Base-by-base conservation (phyloP, 805 yeast genomes). In the Nakazawaea laoshanensis region DNA sequence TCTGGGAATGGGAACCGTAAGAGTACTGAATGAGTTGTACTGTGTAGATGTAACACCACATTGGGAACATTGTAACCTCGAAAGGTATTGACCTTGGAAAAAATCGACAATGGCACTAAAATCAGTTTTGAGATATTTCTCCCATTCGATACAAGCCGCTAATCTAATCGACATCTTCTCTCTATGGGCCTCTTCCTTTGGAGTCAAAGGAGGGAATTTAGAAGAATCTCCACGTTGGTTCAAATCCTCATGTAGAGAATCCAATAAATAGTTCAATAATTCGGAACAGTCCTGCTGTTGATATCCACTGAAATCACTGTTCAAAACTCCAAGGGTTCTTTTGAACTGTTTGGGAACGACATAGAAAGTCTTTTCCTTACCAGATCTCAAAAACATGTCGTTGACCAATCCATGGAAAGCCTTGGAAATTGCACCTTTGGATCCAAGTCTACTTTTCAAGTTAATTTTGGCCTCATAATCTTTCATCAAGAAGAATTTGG, bases 141-240 rank as follows among this genome's bases (percentile, higher is more conserved):
- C 95, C 97, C 97, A 88, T 50, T 88, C 96, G 31, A 86, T 73
- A 0, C 92, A 72, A 1, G 95, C 77, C 0, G 95, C 96, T 17
- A 82, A 62, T 37, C 95, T 65, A 2, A 86, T 65, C 0, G 94
- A 81, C 47, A 85, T 55, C 18, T 56, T 55, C 49, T 88, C 97
- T 27, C 96, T 63, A 11, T 67, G 58, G 23, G 62, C 61, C 49
- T 87, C 96, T 41, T 87, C 92, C 33, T 70, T 77, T 32, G 72
- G 76, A 10, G 77, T 71, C 39, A 82, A 66, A 42, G 77, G 86
- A 11, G 70, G 65, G 23, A 63, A 48, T 24, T 74, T 63, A 2
- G 69, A 67, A 27, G 66, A 70, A 37, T 63, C 61, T 5, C 85
- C 85, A 45, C 67, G 65, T 34, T 68, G 67, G 48, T 88, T 88